Base-by-base conservation (phyloP, 352 stramenopile species). In the Globisporangium camurandrum region DNA sequence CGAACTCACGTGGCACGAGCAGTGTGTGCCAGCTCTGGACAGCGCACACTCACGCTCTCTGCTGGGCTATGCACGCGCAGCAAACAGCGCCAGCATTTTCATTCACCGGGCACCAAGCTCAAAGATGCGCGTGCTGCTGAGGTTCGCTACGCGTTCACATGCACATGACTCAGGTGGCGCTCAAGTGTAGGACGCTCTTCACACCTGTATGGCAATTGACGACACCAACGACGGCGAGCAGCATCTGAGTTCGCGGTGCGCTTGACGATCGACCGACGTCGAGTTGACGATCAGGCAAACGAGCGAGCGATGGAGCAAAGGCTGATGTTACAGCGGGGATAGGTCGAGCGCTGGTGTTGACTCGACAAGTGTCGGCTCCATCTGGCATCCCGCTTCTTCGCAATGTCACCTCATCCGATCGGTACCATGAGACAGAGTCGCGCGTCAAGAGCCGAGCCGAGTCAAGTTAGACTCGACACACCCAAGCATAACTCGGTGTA, bases 361-460 rank as follows among this genome's bases (percentile, higher is more conserved):
- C n/a, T 41, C 36, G 36, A 41, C 36, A 41, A 22, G 33, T 20
- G 33, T 39, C 33, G 4, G 17, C 33, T 31, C 19, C 34, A 43
- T 27, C 46, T 53, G 46, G 46, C 12, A 23, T 9, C 20, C 14
- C 31, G 20, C 9, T 22, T 51, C 46, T 34, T 24, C 12, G 14
- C 46, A 53, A 53, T 53, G n/a, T n/a, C 46, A 53, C n/a, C 36
- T 41, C 36, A 41, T 41, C 36, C 5, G 16, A 41, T 41, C 17
- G 36, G 23, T 22, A 22, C 31, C 46, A 53, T 53, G 46, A 53
- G 46, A 53, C 46, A 53, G 46, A 53, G 46, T 24, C 30, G 19
- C 9, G 11, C n/a, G 30, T 8, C 11, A 10, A 26, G 9, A 26
- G 28, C 42, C 37, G 42, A 26, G 34, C 24, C 7, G 17, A 17